Evolutionary conservation across 73 alveolate species (phyloP).

Genomic region (Durusdinium trenchii): DNA sequence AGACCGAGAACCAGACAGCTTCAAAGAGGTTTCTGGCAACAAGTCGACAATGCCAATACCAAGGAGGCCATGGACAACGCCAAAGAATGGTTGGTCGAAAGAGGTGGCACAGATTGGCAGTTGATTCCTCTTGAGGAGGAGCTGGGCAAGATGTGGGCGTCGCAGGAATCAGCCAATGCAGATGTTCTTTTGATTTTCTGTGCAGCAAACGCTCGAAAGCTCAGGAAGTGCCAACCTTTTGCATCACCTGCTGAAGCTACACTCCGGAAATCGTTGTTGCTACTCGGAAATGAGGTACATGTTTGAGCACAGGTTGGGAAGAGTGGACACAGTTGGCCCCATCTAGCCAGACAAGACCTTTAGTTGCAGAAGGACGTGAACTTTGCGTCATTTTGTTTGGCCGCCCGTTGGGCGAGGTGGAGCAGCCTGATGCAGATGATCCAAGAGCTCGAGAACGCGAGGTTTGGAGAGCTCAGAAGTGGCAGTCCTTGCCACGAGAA

Average conservation of each 20-base stretch:
- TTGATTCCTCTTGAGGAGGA: neutral
- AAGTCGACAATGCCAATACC: neutral
- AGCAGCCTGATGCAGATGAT: neutral
- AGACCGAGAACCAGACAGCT: neutral
- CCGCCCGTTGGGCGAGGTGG: neutral
- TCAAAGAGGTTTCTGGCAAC: constrained; percentile 31
- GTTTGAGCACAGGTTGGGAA: constrained; percentile 14
- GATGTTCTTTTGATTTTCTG: neutral
- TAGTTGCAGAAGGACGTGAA: neutral
- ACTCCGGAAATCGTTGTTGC: neutral
- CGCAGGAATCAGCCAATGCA: neutral
- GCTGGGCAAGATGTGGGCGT: neutral
- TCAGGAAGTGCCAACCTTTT: neutral
- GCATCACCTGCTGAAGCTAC: neutral
- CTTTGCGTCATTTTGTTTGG: neutral
- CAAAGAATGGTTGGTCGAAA: neutral
- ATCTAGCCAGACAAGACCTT: neutral
- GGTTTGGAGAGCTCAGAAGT: neutral
- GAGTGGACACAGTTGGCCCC: constrained; percentile 8
- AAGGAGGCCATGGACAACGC: neutral
- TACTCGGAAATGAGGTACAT: neutral
- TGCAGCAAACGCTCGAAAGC: neutral
- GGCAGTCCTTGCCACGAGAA: constrained; percentile 33
- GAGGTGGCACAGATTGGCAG: neutral
- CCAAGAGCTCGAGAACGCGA: neutral